These are phyloP conservation scores for Plantago ovata DNA, from an alignment of 257 asterid species.

Conservation along the genomic window DNA sequence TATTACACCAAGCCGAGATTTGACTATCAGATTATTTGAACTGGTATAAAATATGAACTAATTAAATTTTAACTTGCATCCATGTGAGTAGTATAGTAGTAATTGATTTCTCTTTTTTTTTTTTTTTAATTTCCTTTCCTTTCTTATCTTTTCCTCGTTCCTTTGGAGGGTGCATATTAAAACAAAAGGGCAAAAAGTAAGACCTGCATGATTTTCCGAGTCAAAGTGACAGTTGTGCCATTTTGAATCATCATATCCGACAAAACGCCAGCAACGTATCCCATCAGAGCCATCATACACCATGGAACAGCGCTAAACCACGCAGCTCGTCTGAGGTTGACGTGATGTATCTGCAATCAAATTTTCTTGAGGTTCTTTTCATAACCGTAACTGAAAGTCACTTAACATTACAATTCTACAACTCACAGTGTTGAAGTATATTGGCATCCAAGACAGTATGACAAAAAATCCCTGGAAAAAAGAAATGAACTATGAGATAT, in stretches of 20 bases:
- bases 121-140: neutral
- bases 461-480: slow-evolving; percentile 86
- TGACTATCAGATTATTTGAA: neutral
- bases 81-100: slow-evolving; percentile 5
- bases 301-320: slow-evolving; percentile 99
- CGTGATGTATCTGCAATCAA: slow-evolving; percentile 67
- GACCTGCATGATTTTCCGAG: slow-evolving; percentile 98
- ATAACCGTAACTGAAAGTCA: slow-evolving; percentile 7
- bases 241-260: slow-evolving; percentile 83
- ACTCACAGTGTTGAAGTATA: slow-evolving; percentile 82
- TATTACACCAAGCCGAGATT: neutral
- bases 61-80: neutral
- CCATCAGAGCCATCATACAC: slow-evolving; percentile 90
- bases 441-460: slow-evolving; percentile 98
- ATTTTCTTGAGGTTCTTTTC: slow-evolving; percentile 15
- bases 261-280: slow-evolving; percentile 80
- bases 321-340: slow-evolving; percentile 95
- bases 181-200: slow-evolving; percentile 11
- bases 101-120: neutral
- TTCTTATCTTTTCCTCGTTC: neutral
- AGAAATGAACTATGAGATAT: slow-evolving; percentile 19
- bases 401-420: slow-evolving; percentile 2
- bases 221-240: slow-evolving; percentile 72
- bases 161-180: neutral
- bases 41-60: neutral